A percentile compares a stretch with the other conserved stretches of the same genome.
phyloP scores from a whole-genome alignment of 2,329 filamentous ascomycete species.

The Penicillium sp. region DNA sequence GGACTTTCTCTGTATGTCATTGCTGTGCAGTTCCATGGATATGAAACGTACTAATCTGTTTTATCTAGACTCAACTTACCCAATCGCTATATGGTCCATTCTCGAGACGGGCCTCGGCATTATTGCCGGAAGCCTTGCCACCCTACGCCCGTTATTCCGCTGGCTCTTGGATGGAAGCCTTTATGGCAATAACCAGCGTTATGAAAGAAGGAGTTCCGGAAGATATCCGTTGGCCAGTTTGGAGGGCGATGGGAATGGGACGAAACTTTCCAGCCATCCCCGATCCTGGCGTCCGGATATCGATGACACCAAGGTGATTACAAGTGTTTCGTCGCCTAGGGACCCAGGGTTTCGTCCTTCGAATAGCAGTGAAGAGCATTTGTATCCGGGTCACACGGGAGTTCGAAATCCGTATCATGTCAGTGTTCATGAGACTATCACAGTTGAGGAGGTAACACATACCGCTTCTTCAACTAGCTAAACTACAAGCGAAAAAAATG shows the following conservation, averaged over 20 bases:
- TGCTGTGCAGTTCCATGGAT: background rate
- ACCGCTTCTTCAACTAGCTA: background rate
- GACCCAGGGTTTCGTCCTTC: background rate
- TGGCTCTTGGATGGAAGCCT: conserved; percentile 11
- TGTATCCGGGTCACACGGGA: background rate
- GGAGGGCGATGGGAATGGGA: background rate
- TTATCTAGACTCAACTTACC: conserved; percentile 12
- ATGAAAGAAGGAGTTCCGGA: background rate
- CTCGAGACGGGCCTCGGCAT: conserved; percentile 36
- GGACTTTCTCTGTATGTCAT: conserved; percentile 31
- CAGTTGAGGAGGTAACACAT: background rate
- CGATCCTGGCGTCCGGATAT: background rate
- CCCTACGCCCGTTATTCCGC: conserved; percentile 46
- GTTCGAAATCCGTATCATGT: background rate
- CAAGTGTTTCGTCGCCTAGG: background rate
- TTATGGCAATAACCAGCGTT: background rate
- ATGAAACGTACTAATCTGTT: background rate
- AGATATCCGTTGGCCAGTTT: background rate
- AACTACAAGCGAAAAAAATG: background rate
- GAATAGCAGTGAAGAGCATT: background rate
- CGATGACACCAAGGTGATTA: background rate
- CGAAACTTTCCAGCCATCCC: background rate
- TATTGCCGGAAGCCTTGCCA: conserved; percentile 47
- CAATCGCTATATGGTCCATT: conserved; percentile 40
- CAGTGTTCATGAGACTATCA: background rate